Evolutionary conservation across 129 eudicot species (phyloP), one percentile per base, ranked within the genome.

Genomic region (Smallanthus sonchifolius): DNA sequence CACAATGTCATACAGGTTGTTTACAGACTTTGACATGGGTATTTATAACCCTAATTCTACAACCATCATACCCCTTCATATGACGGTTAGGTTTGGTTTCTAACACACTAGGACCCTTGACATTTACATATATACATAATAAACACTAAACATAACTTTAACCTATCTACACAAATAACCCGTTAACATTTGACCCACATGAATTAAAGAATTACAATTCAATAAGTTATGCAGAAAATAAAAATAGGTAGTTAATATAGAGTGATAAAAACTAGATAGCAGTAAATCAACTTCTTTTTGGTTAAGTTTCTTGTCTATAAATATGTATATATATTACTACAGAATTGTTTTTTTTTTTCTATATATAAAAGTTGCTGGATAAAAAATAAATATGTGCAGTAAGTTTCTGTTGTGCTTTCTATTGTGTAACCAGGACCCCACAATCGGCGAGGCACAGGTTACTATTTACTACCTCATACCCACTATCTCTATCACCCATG

Each of bases 361-460:
- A n/a, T 56, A 24, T 10, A 24, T 24, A 24, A 56, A 24, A 20
- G 14, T 11, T 24, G 6, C 35, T 20, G 32, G 5, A 56, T 3
- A 56, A 5, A 20, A 10, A 24, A 56, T 24, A 56, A 56, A 24
- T 55, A 55, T 7, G 5, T 55, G 62, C 7, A 20, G 15, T 10
- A 9, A 56, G 0, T 52, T 52, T 16, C 2, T 19, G 24, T 2
- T 16, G n/a, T n/a, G n/a, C 1, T 6, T 51, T 59, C 9, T 59
- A 11, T 59, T 30, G 1, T 59, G 39, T 59, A 59, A 30, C 65
- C 11, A 59, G 96, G 73, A 91, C 99, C 40, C 99, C 99, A 48
- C 83, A 79, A 19, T 65, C 83, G 7, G 78, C 83, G 24, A 86
- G 76, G 75, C 87, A 84, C 7, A 77, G 80, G 59, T 61, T 78